Conservation (phyloP, 1,284 basidiomycete species). For the Ustilago trichophora region DNA sequence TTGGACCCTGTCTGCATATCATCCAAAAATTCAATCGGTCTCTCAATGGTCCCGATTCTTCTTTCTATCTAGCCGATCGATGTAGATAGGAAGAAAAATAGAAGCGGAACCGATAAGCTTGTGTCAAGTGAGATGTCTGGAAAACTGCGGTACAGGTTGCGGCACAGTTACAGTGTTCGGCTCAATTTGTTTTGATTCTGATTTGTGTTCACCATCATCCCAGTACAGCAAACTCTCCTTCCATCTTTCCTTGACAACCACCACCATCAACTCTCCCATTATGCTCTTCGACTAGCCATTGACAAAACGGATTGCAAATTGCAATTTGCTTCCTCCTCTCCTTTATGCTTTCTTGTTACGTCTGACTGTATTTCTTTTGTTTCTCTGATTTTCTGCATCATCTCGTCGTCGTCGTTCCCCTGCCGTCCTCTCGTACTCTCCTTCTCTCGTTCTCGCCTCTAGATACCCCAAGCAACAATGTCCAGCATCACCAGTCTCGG, state of each 20-base stretch:
- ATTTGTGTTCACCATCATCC: not conserved
- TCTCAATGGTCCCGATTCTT: no score
- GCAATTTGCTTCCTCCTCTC: not conserved
- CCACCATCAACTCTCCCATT: constrained; percentile 9
- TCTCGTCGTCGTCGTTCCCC: not conserved
- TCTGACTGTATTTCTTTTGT: constrained; percentile 13
- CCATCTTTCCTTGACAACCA: constrained; percentile 21
- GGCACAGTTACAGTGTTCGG: no score
- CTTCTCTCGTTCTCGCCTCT: no score
- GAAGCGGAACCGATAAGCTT: no score
- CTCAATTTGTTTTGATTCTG: not conserved
- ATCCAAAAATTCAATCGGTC: no score
- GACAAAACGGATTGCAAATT: constrained; percentile 1
- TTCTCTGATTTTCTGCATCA: not conserved
- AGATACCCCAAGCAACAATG: constrained; percentile 7
- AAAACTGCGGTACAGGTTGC: constrained; percentile 12
- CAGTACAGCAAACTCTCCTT: no score
- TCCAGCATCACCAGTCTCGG: constrained; percentile 26
- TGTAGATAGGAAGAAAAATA: no score
- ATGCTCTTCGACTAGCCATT: constrained; percentile 17
- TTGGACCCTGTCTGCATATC: constrained; percentile 37
- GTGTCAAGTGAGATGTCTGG: no score
- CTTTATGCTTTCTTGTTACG: not conserved
- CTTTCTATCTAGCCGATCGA: no score
- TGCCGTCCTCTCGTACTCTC: no score